Evolutionary conservation across 768 basidiomycete genomes (phyloP), one percentile per base, ranked within the genome.

Genomic region (Trichaptum fuscoviolaceum): DNA sequence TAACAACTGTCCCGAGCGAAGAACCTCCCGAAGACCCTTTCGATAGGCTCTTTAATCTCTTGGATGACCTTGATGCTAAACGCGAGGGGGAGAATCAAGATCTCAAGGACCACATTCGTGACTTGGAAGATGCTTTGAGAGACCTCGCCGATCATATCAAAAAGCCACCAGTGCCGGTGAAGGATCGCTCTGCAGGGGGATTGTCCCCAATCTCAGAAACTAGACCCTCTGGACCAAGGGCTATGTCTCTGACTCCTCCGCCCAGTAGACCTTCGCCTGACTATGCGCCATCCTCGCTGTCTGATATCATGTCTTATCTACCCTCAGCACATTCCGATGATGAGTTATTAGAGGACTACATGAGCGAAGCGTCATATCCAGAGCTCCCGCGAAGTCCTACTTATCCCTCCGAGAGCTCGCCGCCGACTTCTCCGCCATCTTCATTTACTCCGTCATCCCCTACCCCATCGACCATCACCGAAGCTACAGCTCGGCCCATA

Each of bases 271-370:
- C 80, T 15, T 74, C 78, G 3, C 82, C 85, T 2, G 77, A 80
- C 4, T 77, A 75, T 36, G 80, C 80, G 6, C 62, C 74, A 57
- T 72, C 67, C 18, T 79, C 78, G 12, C 65, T 64, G 15, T 64
- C 67, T n/a, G 65, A 67, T 6, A 71, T 69, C 7, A 69, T 72
- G 65, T 85, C 84, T 0, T 86, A 81, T 71, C 69, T 86, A 62
- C 84, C 83, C 3, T 85, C 84, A 20, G 89, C 90, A 68, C 88
- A 93, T 68, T 93, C 92, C 0, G 92, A 94, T 65, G 91, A 91
- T 83, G 79, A 80, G 73, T 67, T 64, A 27, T n/a, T 30, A 27
- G 42, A 35, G 63, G 42, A 61, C 10, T 68, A 67, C 66, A 30
- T 25, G 63, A 63, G 35, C 12, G 35, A 34, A 20, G 34, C 35